A percentile compares a stretch with the other conserved stretches of the same genome.
Conservation (phyloP, 768 basidiomycete species). For the Leucosporidium yakuticum region DNA sequence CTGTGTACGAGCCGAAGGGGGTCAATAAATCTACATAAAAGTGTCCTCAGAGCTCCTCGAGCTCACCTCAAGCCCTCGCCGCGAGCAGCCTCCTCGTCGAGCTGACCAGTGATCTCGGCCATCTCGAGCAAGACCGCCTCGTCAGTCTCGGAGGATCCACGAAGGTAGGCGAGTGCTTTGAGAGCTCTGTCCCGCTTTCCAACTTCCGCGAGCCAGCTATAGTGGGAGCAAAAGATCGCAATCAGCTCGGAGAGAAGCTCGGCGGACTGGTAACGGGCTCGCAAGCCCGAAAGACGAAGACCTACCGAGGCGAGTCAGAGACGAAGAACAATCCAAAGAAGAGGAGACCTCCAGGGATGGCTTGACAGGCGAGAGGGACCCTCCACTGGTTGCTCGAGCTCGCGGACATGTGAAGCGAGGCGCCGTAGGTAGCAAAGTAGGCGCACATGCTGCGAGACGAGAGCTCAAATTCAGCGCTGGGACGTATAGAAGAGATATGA, state of each 20-base stretch:
- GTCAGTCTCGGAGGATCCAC: neutral
- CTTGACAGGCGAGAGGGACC: neutral
- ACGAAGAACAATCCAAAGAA: neutral
- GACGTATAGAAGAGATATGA: no score
- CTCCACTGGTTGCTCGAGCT: neutral
- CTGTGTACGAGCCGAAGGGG: neutral
- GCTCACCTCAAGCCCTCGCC: neutral
- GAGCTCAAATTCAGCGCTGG: no score
- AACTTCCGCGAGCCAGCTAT: neutral
- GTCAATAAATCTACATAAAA: no score
- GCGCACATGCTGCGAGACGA: neutral
- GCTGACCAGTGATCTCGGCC: neutral
- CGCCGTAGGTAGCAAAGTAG: slow-evolving; percentile 1
- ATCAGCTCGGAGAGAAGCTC: neutral
- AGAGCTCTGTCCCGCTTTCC: neutral
- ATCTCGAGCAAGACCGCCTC: neutral
- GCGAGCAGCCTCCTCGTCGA: slow-evolving; percentile 1
- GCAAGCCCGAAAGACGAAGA: neutral
- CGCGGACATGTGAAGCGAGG: neutral
- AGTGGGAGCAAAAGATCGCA: neutral
- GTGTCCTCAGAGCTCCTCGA: no score
- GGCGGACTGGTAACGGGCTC: no score
- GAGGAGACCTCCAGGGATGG: neutral
- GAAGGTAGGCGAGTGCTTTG: neutral
- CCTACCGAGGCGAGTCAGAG: neutral